Percentiles rank a stretch among this genome's conserved stretches.
phyloP scores from a whole-genome alignment of 192 early-diverging fungal genomes.

The Coemansia sp. region DNA sequence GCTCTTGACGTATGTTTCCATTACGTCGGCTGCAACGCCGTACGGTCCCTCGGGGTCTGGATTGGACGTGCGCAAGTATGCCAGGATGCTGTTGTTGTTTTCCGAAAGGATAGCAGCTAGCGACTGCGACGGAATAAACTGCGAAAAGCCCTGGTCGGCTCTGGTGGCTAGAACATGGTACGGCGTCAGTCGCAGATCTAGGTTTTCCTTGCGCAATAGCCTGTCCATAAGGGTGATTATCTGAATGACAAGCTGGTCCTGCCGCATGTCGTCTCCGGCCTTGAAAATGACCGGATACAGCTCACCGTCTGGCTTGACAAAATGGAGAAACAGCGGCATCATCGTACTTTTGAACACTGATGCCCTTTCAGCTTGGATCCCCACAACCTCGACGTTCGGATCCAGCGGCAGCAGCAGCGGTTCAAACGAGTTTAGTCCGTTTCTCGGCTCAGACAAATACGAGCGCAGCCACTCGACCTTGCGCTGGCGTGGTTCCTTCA shows the following conservation, averaged over 20 bases:
- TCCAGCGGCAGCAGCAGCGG: slow-evolving; percentile 90
- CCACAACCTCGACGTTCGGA: slow-evolving; percentile 82
- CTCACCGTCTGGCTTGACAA: slow-evolving; percentile 76
- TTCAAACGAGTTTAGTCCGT: slow-evolving; percentile 75
- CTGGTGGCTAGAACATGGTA: slow-evolving; percentile 97
- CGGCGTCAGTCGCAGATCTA: slow-evolving; percentile 90
- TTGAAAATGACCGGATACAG: slow-evolving; percentile 98
- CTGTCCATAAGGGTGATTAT: slow-evolving; percentile 97
- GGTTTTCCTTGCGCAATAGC: slow-evolving; percentile 90
- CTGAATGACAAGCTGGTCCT: slow-evolving; percentile 98
- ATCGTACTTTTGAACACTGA: slow-evolving; percentile 90
- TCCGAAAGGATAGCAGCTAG: slow-evolving; percentile 88
- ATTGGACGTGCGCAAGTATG: slow-evolving; percentile 76
- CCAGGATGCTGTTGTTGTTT: slow-evolving; percentile 76
- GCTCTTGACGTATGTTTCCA: slow-evolving; percentile 96
- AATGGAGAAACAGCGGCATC: slow-evolving; percentile 83
- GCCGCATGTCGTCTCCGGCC: slow-evolving; percentile 92
- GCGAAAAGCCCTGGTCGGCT: slow-evolving; percentile 90
- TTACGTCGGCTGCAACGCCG: slow-evolving; percentile 70
- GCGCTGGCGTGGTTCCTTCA: slow-evolving; percentile 81
- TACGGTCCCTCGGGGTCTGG: slow-evolving; percentile 64
- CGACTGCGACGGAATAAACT: slow-evolving; percentile 89
- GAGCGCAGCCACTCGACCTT: slow-evolving; percentile 86
- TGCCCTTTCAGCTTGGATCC: slow-evolving; percentile 79
- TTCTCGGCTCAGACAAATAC: slow-evolving; percentile 81